A percentile compares a stretch with the other conserved stretches of the same genome.
phyloP scores from a whole-genome alignment of 2,329 filamentous ascomycete species.

The Alternaria atra region DNA sequence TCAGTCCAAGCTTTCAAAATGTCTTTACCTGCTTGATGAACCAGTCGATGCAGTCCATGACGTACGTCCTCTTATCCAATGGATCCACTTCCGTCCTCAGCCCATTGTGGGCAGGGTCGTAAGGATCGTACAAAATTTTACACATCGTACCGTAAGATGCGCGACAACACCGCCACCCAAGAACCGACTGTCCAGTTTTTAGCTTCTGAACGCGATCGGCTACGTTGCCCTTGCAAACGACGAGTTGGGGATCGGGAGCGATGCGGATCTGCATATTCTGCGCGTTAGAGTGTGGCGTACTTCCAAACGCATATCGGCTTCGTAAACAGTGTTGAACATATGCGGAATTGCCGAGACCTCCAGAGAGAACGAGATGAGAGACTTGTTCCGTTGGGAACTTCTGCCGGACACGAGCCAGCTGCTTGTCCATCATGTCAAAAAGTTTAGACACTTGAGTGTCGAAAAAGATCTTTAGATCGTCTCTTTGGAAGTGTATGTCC shows the following conservation, averaged over 20 bases:
- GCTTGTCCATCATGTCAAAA: slow-evolving; percentile 44
- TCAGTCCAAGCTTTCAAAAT: neutral
- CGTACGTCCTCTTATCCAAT: slow-evolving; percentile 46
- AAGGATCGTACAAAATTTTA: slow-evolving; percentile 46
- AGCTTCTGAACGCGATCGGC: slow-evolving; percentile 58
- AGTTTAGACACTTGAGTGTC: slow-evolving; percentile 33
- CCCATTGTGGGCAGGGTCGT: slow-evolving; percentile 38
- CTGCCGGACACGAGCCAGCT: slow-evolving; percentile 37
- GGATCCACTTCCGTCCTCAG: slow-evolving; percentile 35
- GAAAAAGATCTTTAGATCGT: slow-evolving; percentile 31
- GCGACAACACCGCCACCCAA: slow-evolving; percentile 51
- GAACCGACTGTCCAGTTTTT: slow-evolving; percentile 53
- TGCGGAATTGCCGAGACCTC: slow-evolving; percentile 54
- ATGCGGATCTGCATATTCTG: slow-evolving; percentile 39
- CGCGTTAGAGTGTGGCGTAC: slow-evolving; percentile 26
- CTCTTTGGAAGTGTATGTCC: slow-evolving; percentile 29
- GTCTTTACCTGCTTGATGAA: slow-evolving; percentile 39
- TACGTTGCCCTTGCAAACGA: slow-evolving; percentile 63
- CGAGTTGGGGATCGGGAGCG: slow-evolving; percentile 62
- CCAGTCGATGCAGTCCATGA: slow-evolving; percentile 49
- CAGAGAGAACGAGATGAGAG: slow-evolving; percentile 52
- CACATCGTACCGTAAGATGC: slow-evolving; percentile 49
- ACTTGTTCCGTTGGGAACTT: slow-evolving; percentile 41
- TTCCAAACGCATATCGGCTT: slow-evolving; percentile 41
- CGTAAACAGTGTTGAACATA: slow-evolving; percentile 51